A percentile compares a stretch with the other conserved stretches of the same genome.
Evolutionary conservation across 805 yeast species (phyloP).

Genomic region (Hanseniaspora pseudoguilliermondii): DNA sequence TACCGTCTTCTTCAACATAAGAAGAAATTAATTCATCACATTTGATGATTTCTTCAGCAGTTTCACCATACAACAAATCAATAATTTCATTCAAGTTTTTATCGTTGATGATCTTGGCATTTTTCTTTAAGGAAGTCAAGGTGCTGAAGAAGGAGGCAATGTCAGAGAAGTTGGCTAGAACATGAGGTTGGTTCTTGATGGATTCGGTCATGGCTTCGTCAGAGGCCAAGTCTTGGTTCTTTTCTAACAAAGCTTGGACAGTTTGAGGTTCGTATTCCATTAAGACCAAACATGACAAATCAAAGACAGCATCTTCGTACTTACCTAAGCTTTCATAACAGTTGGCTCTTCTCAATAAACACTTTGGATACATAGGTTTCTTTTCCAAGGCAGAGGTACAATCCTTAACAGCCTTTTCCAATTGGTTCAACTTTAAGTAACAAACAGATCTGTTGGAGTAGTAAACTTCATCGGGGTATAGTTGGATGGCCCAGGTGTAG

Average conservation of each 20-base stretch:
- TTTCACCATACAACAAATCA: slow-evolving; percentile 37
- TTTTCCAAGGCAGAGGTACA: slow-evolving; percentile 74
- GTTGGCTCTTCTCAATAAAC: slow-evolving; percentile 82
- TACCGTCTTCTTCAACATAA: slow-evolving; percentile 25
- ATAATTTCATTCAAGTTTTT: slow-evolving; percentile 55
- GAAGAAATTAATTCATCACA: slow-evolving; percentile 22
- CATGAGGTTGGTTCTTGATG: slow-evolving; percentile 44
- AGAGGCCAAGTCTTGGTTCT: slow-evolving; percentile 39
- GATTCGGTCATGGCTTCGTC: slow-evolving; percentile 40
- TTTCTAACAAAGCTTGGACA: slow-evolving; percentile 70
- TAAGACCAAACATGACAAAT: slow-evolving; percentile 77
- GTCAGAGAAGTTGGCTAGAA: slow-evolving; percentile 72
- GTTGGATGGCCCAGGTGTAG: slow-evolving; percentile 64
- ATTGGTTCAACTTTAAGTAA: slow-evolving; percentile 66
- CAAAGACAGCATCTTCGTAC: slow-evolving; percentile 78
- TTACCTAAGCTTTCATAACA: slow-evolving; percentile 74
- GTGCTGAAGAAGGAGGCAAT: slow-evolving; percentile 58
- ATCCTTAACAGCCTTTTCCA: slow-evolving; percentile 76
- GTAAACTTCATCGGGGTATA: slow-evolving; percentile 74
- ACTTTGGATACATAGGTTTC: slow-evolving; percentile 84
- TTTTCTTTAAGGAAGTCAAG: slow-evolving; percentile 55
- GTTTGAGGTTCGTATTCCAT: slow-evolving; percentile 68
- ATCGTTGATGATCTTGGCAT: slow-evolving; percentile 49
- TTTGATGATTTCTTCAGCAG: slow-evolving; percentile 28
- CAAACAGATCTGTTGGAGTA: slow-evolving; percentile 96